These are phyloP conservation scores for Petunia axillaris DNA, from an alignment of 257 asterid genomes.

Conservation along the genomic window DNA sequence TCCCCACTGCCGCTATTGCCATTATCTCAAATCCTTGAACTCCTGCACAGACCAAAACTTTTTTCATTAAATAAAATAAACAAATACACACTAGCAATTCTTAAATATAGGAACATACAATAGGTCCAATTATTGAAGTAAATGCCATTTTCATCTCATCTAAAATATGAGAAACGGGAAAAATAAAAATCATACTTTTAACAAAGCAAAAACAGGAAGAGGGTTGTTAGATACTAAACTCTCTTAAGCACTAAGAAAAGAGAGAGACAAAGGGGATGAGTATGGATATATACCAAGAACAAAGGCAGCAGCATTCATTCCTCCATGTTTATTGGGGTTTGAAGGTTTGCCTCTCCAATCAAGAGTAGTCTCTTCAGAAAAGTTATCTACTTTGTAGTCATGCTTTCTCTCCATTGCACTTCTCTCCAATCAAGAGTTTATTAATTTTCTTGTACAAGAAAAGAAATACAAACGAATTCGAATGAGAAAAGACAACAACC, in stretches of 20 bases:
- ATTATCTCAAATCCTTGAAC: slow-evolving; percentile 93
- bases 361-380: slow-evolving; percentile 38
- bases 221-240: too few relatives aligned
- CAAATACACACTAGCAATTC: too few relatives aligned
- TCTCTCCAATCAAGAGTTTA: too few relatives aligned
- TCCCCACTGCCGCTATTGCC: slow-evolving; percentile 98
- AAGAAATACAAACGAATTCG: too few relatives aligned
- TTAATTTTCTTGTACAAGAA: too few relatives aligned
- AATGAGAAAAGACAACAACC: too few relatives aligned
- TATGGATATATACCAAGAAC: slow-evolving; percentile 54
- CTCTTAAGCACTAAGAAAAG: not conserved
- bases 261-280: not conserved
- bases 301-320: slow-evolving; percentile 73
- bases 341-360: slow-evolving; percentile 90
- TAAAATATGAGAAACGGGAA: too few relatives aligned
- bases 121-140: too few relatives aligned
- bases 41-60: slow-evolving; percentile 45
- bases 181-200: not conserved
- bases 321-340: slow-evolving; percentile 73
- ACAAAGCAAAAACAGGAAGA: too few relatives aligned
- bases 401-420: slow-evolving; percentile 42
- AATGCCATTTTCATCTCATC: too few relatives aligned
- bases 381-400: slow-evolving; percentile 17
- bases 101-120: too few relatives aligned
- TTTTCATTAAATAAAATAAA: too few relatives aligned